These are phyloP conservation scores for Trichoderma asperelloides DNA, from an alignment of 495 filamentous ascomycete genomes.

Conservation along the genomic window DNA sequence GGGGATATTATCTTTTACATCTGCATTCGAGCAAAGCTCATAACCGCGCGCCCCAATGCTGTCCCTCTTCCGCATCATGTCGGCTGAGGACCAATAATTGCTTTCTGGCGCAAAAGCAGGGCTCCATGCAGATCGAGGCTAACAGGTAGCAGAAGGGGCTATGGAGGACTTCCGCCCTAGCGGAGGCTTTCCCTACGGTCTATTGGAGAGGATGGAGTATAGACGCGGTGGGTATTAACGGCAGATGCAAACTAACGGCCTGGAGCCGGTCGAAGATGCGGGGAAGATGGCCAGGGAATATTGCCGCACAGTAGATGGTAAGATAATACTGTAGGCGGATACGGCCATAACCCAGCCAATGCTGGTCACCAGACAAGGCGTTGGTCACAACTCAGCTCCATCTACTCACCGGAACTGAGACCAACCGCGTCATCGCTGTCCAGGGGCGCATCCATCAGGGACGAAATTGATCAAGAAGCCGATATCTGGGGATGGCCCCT, in stretches of 20 bases:
- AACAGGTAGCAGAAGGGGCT: not conserved
- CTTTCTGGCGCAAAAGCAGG: not conserved
- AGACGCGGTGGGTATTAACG: not conserved
- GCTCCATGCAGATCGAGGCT: slow-evolving; percentile 1
- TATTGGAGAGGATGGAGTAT: not conserved
- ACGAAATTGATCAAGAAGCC: not conserved
- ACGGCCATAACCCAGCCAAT: not conserved
- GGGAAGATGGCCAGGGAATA: not conserved
- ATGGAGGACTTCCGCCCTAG: not conserved
- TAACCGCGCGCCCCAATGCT: not conserved
- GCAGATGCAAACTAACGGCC: not conserved
- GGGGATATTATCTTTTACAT: not conserved
- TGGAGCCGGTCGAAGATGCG: not conserved
- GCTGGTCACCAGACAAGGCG: not conserved
- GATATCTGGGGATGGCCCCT: not conserved
- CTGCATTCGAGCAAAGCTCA: not conserved
- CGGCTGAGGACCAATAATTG: not conserved
- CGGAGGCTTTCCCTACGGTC: not conserved
- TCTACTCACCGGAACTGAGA: not conserved
- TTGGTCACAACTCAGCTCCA: not conserved
- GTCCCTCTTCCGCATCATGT: not conserved
- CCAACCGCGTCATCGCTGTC: not conserved
- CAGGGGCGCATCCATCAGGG: not conserved
- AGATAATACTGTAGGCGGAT: not conserved
- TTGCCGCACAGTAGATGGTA: not conserved